Evolutionary conservation across 1,284 basidiomycete species (phyloP).

Genomic region (Trichosporon sp.): DNA sequence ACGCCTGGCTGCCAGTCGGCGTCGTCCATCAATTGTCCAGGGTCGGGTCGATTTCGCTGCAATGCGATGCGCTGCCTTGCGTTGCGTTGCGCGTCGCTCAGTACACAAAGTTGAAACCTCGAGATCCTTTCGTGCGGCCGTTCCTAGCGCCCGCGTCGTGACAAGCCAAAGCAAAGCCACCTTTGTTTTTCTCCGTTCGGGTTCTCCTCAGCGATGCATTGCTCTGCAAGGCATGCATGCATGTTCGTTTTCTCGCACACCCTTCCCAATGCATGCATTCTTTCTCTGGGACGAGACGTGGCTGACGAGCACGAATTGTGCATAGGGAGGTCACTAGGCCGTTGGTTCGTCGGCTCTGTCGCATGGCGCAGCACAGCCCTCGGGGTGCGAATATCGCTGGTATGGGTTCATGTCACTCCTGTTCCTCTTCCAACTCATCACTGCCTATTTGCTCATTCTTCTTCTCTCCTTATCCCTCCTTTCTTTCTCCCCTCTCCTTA

Average conservation of each 20-base stretch:
- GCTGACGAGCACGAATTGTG: neutral
- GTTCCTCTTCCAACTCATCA: constrained; percentile 4
- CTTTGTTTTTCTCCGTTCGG: neutral
- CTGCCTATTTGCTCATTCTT: neutral
- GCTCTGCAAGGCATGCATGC: neutral
- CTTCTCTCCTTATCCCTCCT: neutral
- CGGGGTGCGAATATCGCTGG: neutral
- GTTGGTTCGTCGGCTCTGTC: neutral
- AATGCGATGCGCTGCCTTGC: neutral
- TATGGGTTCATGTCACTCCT: neutral
- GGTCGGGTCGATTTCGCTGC: neutral
- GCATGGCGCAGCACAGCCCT: constrained; percentile 3
- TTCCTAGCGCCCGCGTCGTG: neutral
- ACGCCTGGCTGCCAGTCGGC: neutral
- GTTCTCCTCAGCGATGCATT: neutral
- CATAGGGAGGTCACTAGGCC: neutral
- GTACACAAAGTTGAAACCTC: neutral
- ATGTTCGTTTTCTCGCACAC: too few relatives aligned
- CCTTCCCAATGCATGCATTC: neutral
- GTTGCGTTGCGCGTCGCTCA: too few relatives aligned
- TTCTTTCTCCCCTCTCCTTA: neutral
- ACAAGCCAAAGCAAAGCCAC: neutral
- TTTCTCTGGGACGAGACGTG: too few relatives aligned
- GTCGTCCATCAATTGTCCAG: neutral
- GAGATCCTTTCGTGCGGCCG: neutral